Conservation (phyloP, 2,329 filamentous ascomycete genomes). For the Sclerotinia minor region DNA sequence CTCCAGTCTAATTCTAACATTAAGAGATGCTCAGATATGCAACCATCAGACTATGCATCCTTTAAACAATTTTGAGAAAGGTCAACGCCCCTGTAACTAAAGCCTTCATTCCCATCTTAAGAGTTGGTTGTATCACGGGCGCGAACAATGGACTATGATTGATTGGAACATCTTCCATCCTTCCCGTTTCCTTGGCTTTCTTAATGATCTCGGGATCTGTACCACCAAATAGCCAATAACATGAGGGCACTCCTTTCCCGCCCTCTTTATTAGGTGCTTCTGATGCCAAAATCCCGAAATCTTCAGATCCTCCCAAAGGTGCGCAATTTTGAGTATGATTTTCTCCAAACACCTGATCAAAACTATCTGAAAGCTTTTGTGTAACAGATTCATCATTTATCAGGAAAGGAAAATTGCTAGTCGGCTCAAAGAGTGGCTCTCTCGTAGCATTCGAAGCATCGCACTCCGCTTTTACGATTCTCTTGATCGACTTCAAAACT, state of each 20-base stretch:
- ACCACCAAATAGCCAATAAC: conserved; percentile 47
- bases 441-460: conserved; percentile 46
- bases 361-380: conserved; percentile 25
- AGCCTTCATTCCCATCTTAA: conserved; percentile 54
- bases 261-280: conserved; percentile 34
- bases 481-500: conserved; percentile 44
- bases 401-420: conserved; percentile 32
- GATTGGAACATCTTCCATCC: conserved; percentile 44
- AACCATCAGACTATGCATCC: no score
- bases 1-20: no score
- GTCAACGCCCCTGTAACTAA: conserved; percentile 53
- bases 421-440: conserved; percentile 31
- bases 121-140: conserved; percentile 58
- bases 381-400: conserved; percentile 33
- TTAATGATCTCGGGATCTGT: conserved; percentile 40
- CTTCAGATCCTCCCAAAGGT: conserved; percentile 33
- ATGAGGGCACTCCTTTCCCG: conserved; percentile 35
- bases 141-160: conserved; percentile 63
- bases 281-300: conserved; percentile 52
- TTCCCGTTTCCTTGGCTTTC: conserved; percentile 27
- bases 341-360: conserved; percentile 33
- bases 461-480: conserved; percentile 54
- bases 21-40: no score
- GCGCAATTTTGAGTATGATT: conserved; percentile 27
- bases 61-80: conserved; percentile 39